phyloP scores from a whole-genome alignment of 1,284 basidiomycete genomes.

The Trichosporon inkin region DNA sequence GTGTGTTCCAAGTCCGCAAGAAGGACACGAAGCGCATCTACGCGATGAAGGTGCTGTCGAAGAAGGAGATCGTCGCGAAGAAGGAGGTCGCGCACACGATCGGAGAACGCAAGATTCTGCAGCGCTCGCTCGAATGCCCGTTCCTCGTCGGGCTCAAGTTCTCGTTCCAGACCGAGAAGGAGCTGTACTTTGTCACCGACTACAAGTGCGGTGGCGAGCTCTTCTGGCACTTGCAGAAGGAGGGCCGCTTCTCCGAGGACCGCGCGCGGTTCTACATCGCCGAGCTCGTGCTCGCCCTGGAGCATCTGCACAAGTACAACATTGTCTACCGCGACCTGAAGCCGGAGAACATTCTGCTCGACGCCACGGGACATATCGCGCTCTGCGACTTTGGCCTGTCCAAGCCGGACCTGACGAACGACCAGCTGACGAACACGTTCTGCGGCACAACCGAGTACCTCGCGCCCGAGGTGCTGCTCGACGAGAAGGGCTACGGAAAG shows the following conservation, averaged over 20 bases:
- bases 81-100: slow-evolving; percentile 99
- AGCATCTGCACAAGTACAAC: slow-evolving; percentile 94
- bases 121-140: slow-evolving; percentile 87
- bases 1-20: slow-evolving; percentile 98
- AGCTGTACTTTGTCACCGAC: slow-evolving; percentile 96
- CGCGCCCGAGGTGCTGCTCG: slow-evolving; percentile 96
- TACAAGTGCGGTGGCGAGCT: slow-evolving; percentile 99
- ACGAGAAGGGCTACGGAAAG: slow-evolving; percentile 98
- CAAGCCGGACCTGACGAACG: slow-evolving; percentile 88
- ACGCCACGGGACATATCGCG: slow-evolving; percentile 94
- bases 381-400: slow-evolving; percentile 96
- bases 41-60: slow-evolving; percentile 98
- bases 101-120: slow-evolving; percentile 97
- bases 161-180: slow-evolving; percentile 92
- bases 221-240: slow-evolving; percentile 95
- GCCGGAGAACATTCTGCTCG: slow-evolving; percentile 93
- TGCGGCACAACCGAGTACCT: slow-evolving; percentile 97
- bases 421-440: slow-evolving; percentile 95
- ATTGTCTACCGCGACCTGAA: slow-evolving; percentile 96
- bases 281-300: slow-evolving; percentile 85
- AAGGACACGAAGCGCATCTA: slow-evolving; percentile 97
- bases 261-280: slow-evolving; percentile 92
- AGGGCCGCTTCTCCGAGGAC: slow-evolving; percentile 88
- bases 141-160: slow-evolving; percentile 99
- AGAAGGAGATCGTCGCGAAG: slow-evolving; percentile 98